Percentiles rank a stretch among this genome's conserved stretches.
phyloP scores from a whole-genome alignment of 2,329 filamentous ascomycete genomes.

The Paecilomyces dactylethromorphus region DNA sequence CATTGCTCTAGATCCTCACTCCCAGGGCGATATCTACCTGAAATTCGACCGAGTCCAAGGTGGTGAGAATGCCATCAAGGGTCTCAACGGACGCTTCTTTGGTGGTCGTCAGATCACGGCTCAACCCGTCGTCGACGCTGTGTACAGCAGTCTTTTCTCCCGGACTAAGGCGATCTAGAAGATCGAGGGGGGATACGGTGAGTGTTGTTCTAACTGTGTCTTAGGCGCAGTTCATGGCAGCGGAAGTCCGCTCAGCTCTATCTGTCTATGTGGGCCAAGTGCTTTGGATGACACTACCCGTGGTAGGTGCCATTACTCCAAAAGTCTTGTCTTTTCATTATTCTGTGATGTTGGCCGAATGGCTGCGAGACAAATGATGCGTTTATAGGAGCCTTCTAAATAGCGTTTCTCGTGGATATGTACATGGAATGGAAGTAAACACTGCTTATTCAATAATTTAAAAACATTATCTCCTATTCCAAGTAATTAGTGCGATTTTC shows the following conservation, averaged over 20 bases:
- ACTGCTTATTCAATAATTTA: background rate
- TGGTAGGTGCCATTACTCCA: conserved; percentile 29
- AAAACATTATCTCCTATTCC: background rate
- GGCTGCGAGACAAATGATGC: conserved; percentile 19
- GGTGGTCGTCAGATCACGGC: conserved; percentile 89
- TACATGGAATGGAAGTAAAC: background rate
- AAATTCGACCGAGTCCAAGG: conserved; percentile 96
- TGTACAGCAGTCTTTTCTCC: conserved; percentile 96
- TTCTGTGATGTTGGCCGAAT: conserved; percentile 8
- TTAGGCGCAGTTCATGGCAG: conserved; percentile 14
- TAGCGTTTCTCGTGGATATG: background rate
- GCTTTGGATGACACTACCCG: conserved; percentile 25
- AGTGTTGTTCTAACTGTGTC: conserved; percentile 19
- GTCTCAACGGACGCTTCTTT: conserved; percentile 94
- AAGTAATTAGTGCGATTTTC: background rate
- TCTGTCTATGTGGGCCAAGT: conserved; percentile 11
- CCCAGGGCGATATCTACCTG: conserved; percentile 92
- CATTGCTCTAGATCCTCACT: conserved; percentile 90
- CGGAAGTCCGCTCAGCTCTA: conserved; percentile 7
- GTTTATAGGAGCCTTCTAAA: conserved; percentile 10
- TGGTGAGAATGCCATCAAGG: conserved; percentile 95
- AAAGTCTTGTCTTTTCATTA: conserved; percentile 8
- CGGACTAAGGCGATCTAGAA: conserved; percentile 71
- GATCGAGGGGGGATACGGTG: conserved; percentile 14
- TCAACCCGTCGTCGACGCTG: conserved; percentile 92